phyloP scores from a whole-genome alignment of 2,329 filamentous ascomycete genomes.

The Ophiocordyceps camponoti-saundersi region DNA sequence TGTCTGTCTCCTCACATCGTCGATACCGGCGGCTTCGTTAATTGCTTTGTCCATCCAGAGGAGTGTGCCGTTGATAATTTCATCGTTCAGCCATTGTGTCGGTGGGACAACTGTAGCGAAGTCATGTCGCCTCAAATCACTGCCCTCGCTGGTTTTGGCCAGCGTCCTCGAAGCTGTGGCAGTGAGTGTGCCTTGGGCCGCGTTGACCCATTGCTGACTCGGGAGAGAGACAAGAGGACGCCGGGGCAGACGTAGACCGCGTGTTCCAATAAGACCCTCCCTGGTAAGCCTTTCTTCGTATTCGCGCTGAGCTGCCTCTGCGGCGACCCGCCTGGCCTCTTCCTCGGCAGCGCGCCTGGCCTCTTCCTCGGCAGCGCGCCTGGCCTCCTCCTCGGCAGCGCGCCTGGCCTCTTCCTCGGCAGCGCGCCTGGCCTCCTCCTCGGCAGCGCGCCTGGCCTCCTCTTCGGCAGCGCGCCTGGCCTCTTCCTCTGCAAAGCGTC shows the following conservation, averaged over 20 bases:
- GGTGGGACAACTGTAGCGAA: slow-evolving; percentile 43
- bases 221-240: slow-evolving; percentile 11
- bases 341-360: slow-evolving; percentile 1
- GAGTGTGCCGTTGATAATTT: slow-evolving; percentile 53
- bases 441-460: slow-evolving; percentile 7
- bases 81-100: slow-evolving; percentile 58
- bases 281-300: slow-evolving; percentile 8
- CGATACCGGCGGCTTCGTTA: slow-evolving; percentile 37
- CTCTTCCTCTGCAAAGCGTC: not conserved
- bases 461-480: slow-evolving; percentile 2
- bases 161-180: slow-evolving; percentile 18
- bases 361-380: slow-evolving; percentile 8
- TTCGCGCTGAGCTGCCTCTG: slow-evolving; percentile 3
- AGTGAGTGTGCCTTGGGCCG: slow-evolving; percentile 14
- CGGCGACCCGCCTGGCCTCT: slow-evolving; percentile 6
- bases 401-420: slow-evolving; percentile 8
- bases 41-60: slow-evolving; percentile 40
- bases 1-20: slow-evolving; percentile 23
- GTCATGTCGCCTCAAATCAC: slow-evolving; percentile 35
- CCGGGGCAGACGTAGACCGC: slow-evolving; percentile 13
- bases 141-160: slow-evolving; percentile 29
- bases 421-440: slow-evolving; percentile 8
- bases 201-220: slow-evolving; percentile 10
- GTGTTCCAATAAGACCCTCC: slow-evolving; percentile 3
- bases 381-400: slow-evolving; percentile 9